These are phyloP conservation scores for Lipomyces spencermartinsiae DNA, from an alignment of 805 yeast genomes.

Conservation along the genomic window DNA sequence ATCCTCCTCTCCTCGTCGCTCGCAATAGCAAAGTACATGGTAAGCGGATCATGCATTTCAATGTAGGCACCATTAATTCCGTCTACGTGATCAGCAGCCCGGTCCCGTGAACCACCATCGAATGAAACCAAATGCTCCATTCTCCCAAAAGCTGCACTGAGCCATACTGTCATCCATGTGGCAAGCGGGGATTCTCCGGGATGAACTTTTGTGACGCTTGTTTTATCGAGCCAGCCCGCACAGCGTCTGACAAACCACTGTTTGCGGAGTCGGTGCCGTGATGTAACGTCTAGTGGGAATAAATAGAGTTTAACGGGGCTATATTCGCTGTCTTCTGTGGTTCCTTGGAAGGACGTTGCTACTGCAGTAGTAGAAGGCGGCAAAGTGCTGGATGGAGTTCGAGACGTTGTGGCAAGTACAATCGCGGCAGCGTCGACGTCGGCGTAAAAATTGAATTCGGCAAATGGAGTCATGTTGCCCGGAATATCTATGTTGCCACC, in stretches of 20 bases:
- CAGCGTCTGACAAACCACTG: conserved; percentile 26
- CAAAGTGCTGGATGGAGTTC: conserved; percentile 42
- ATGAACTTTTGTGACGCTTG: not conserved
- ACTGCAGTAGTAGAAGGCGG: conserved; percentile 40
- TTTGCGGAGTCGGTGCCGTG: conserved; percentile 42
- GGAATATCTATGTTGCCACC: conserved; percentile 49
- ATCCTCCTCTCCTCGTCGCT: conserved; percentile 21
- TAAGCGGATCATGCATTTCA: conserved; percentile 51
- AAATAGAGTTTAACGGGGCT: conserved; percentile 45
- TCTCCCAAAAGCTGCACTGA: conserved; percentile 41
- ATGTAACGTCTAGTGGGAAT: conserved; percentile 51
- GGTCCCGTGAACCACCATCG: conserved; percentile 28
- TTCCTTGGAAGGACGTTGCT: conserved; percentile 16
- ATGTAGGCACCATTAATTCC: conserved; percentile 30
- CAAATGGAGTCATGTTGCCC: conserved; percentile 52
- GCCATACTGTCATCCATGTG: conserved; percentile 48
- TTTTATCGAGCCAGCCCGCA: conserved; percentile 22
- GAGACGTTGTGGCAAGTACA: conserved; percentile 47
- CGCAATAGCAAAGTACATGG: conserved; percentile 46
- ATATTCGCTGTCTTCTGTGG: conserved; percentile 1
- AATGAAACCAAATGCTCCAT: conserved; percentile 28
- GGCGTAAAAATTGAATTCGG: conserved; percentile 52
- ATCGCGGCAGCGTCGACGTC: conserved; percentile 52
- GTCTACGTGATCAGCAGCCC: conserved; percentile 25
- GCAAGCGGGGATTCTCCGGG: conserved; percentile 44